Evolutionary conservation across 495 filamentous ascomycete species (phyloP), one percentile per base, ranked within the genome.

Genomic region (Amorphotheca resinae): DNA sequence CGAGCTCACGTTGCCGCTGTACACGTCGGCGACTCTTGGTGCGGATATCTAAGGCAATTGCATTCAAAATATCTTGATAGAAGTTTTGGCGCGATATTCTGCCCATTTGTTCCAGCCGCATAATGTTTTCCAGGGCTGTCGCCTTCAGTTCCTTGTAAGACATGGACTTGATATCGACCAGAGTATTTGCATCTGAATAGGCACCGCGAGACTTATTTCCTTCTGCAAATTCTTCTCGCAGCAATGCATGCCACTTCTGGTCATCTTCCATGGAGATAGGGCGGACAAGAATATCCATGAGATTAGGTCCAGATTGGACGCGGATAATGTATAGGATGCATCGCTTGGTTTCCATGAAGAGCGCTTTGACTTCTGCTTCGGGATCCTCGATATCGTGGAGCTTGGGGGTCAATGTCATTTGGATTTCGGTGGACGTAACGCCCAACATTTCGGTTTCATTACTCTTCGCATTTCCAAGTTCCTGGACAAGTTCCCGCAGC

Each of bases 251-350:
- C 91, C 91, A 99, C 55, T 83, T 77, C 45, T 83, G 72, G 55
- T 94, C 87, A 52, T 99, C 91, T 59, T 96, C 91, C 30, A 68
- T 67, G 0, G 71, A 77, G 41, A 94, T 88, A 4, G 83, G 83
- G 49, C 88, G 88, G 47, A 95, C 82, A 57, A 99, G 80, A 45
- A 99, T 93, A 42, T 95, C 87, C 69, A 95, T 80, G 28, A 99
- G 68, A 53, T 89, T 93, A 30, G 76, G 59, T n/a, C 91, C 91
- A 3, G 82, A 81, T 60, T 99, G 91, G 14, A 99, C 82, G 33
- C 91, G 79, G 53, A 99, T 96, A 58, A 99, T 94, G 61, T 96
- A 99, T 42, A 99, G 70, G 43, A 99, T 80, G 59, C 91, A 94
- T 45, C 91, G 75, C 60, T 99, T 99, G 2, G 93, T 95, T 63